Evolutionary conservation across 2,329 filamentous ascomycete species (phyloP).

Genomic region (Pleomassaria siparia): DNA sequence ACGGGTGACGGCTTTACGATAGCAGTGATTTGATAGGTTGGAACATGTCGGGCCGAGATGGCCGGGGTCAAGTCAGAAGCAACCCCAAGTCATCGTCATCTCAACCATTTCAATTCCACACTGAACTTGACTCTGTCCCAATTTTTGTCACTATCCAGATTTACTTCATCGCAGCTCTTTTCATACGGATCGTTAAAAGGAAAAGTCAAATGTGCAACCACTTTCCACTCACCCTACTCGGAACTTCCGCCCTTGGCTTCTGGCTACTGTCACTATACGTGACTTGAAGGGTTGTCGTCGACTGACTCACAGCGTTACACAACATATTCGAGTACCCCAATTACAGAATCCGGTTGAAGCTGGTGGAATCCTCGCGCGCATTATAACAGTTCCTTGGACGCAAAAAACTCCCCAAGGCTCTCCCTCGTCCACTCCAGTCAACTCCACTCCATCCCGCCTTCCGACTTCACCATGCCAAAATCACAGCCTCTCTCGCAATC

Average conservation of each 20-base stretch:
- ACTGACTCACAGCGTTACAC: constrained; percentile 1
- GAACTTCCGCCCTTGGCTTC: constrained; percentile 4
- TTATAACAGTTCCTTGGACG: background rate
- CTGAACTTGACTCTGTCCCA: background rate
- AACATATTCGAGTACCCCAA: no score
- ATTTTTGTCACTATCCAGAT: background rate
- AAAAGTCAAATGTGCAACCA: background rate
- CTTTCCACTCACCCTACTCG: background rate
- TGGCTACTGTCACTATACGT: constrained; percentile 1
- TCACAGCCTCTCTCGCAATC: background rate
- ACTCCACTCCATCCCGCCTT: background rate
- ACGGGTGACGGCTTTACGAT: constrained; percentile 10
- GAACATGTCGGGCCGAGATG: background rate
- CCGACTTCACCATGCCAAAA: background rate
- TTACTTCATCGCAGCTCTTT: background rate
- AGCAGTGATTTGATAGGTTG: constrained; percentile 22
- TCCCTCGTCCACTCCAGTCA: background rate
- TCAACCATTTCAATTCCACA: background rate
- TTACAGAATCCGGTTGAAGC: no score
- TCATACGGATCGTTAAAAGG: background rate
- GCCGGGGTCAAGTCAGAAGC: background rate
- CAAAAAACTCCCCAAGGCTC: background rate
- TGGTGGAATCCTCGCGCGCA: no score
- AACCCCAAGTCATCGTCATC: background rate
- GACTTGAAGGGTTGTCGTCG: constrained; percentile 1